phyloP scores from a whole-genome alignment of 2,329 filamentous ascomycete genomes.

The Periconia digitata region DNA sequence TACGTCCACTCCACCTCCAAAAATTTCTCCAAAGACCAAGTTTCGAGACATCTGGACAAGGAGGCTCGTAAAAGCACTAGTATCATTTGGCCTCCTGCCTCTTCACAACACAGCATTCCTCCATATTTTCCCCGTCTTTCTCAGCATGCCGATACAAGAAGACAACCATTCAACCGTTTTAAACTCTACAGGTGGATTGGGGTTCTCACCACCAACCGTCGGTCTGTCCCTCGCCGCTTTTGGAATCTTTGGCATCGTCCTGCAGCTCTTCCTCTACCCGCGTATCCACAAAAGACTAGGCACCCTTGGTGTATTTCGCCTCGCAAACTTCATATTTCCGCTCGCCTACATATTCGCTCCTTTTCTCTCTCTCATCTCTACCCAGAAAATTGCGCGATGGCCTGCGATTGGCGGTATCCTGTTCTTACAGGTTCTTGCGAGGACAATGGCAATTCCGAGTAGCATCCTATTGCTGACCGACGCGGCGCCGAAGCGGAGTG shows the following conservation, averaged over 20 bases:
- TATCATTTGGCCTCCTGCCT: slow-evolving; percentile 47
- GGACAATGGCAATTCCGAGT: slow-evolving; percentile 57
- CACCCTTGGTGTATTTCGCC: slow-evolving; percentile 41
- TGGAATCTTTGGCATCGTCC: slow-evolving; percentile 46
- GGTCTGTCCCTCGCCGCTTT: slow-evolving; percentile 49
- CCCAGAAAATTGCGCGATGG: slow-evolving; percentile 40
- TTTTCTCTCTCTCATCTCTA: slow-evolving; percentile 40
- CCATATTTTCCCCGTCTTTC: slow-evolving; percentile 50
- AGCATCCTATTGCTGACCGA: slow-evolving; percentile 64
- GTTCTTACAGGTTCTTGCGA: slow-evolving; percentile 44
- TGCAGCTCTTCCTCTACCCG: slow-evolving; percentile 50
- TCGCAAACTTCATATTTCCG: slow-evolving; percentile 46
- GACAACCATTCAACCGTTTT: slow-evolving; percentile 31
- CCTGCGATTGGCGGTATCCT: slow-evolving; percentile 42
- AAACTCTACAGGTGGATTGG: slow-evolving; percentile 49
- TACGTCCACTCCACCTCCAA: slow-evolving; percentile 8
- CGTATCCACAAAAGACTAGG: slow-evolving; percentile 42
- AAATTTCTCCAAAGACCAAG: slow-evolving; percentile 48
- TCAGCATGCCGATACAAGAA: slow-evolving; percentile 42
- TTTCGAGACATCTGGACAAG: slow-evolving; percentile 47
- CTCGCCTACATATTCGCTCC: slow-evolving; percentile 46
- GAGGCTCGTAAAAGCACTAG: slow-evolving; percentile 43
- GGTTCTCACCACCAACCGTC: slow-evolving; percentile 46
- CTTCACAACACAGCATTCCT: slow-evolving; percentile 51
- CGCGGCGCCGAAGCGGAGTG: slow-evolving; percentile 53